A percentile compares a stretch with the other conserved stretches of the same genome.
Conservation (phyloP, 805 yeast genomes). For the Starmera quercuum region DNA sequence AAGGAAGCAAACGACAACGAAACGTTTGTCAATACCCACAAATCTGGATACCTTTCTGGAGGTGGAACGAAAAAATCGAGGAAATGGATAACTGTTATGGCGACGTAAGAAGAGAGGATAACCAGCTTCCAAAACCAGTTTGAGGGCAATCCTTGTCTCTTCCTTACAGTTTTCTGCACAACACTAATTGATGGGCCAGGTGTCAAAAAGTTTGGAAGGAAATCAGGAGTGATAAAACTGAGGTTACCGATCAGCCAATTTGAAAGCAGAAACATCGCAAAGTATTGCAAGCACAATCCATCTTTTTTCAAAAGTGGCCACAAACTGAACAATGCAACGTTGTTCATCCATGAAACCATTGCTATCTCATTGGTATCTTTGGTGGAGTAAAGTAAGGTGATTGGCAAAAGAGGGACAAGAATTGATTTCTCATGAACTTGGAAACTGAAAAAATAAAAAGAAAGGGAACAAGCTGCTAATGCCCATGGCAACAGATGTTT, state of each 20-base stretch:
- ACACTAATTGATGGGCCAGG: conserved; percentile 37
- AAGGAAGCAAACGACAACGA: conserved; percentile 72
- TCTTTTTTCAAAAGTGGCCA: conserved; percentile 84
- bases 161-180: conserved; percentile 23
- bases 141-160: conserved; percentile 40
- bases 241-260: conserved; percentile 76
- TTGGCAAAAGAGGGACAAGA: conserved; percentile 79
- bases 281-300: conserved; percentile 64
- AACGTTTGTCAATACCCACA: conserved; percentile 78
- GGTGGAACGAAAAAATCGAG: conserved; percentile 45
- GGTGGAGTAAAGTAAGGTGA: conserved; percentile 51
- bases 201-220: conserved; percentile 30
- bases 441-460: conserved; percentile 84
- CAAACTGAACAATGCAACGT: conserved; percentile 76
- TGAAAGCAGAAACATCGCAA: conserved; percentile 49
- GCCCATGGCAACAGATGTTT: conserved; percentile 59
- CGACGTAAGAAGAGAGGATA: conserved; percentile 45
- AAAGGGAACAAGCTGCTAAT: conserved; percentile 74
- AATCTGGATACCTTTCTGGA: conserved; percentile 64
- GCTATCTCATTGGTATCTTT: conserved; percentile 56
- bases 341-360: conserved; percentile 80
- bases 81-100: conserved; percentile 42
- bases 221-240: conserved; percentile 41
- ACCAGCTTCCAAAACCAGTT: conserved; percentile 40
- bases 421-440: conserved; percentile 96